A percentile compares a stretch with the other conserved stretches of the same genome.
Evolutionary conservation across 768 basidiomycete genomes (phyloP).

Genomic region (Tulasnella sp.): DNA sequence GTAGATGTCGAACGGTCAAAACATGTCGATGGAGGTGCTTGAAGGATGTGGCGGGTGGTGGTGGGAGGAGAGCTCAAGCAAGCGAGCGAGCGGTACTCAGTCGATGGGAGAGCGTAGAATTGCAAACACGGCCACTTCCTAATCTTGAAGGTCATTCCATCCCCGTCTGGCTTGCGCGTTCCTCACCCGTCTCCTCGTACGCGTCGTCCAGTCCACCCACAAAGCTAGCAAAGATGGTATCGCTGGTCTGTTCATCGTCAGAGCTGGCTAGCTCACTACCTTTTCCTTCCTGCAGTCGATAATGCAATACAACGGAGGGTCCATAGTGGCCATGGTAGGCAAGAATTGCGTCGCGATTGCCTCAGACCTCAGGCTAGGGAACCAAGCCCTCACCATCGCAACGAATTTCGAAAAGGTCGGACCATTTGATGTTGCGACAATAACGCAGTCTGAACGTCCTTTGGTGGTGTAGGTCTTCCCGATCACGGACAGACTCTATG

Average conservation of each 20-base stretch:
- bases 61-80: not conserved
- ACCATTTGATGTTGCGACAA: not conserved
- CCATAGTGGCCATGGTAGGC: conserved; percentile 97
- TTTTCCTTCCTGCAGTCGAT: conserved; percentile 44
- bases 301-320: conserved; percentile 94
- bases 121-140: not conserved
- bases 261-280: not conserved
- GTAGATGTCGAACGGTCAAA: not conserved
- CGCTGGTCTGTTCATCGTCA: not conserved
- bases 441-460: not conserved
- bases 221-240: not conserved
- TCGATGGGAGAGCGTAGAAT: not conserved
- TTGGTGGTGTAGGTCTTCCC: conserved; percentile 67
- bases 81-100: not conserved
- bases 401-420: conserved; percentile 88
- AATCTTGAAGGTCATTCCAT: not conserved
- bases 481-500: conserved; percentile 80
- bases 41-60: not conserved
- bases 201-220: not conserved
- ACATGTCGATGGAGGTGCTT: not conserved
- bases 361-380: conserved; percentile 84
- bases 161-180: conserved; percentile 11
- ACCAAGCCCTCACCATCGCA: conserved; percentile 74
- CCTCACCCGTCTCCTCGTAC: not conserved
- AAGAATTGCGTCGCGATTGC: conserved; percentile 99